phyloP scores from a whole-genome alignment of 2,329 filamentous ascomycete species.

The Fusarium abutilonis region DNA sequence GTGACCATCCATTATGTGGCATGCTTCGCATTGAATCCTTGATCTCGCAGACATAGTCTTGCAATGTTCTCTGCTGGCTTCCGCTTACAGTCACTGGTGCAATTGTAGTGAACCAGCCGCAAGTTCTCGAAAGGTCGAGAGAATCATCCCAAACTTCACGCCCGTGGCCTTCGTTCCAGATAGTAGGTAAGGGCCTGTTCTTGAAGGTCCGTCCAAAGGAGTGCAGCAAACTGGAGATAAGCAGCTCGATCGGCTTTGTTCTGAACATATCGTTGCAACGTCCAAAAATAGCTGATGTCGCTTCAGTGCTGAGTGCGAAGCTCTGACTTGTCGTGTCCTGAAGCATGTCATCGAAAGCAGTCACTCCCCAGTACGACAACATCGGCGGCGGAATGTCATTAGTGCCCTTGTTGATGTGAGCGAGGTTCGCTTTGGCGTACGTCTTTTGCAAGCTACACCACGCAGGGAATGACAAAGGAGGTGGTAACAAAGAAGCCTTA shows the following conservation, averaged over 20 bases:
- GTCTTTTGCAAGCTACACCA: conserved; percentile 5
- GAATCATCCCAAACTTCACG: conserved; percentile 48
- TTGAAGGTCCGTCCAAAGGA: conserved; percentile 50
- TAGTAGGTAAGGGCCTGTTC: conserved; percentile 46
- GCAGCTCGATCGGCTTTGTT: conserved; percentile 21
- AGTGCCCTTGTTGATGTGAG: no score
- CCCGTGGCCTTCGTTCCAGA: conserved; percentile 55
- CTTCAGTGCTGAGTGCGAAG: conserved; percentile 10
- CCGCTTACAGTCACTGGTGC: no score
- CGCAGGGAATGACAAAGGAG: not conserved
- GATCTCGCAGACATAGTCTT: not conserved
- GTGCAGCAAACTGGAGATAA: conserved; percentile 40
- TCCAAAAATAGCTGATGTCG: conserved; percentile 6
- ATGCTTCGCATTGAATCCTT: conserved; percentile 3
- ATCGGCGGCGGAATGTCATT: no score
- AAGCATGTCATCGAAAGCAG: no score
- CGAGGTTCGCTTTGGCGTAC: not conserved
- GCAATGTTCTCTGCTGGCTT: not conserved
- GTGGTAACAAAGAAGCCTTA: not conserved
- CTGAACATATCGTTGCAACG: conserved; percentile 9
- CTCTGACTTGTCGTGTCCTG: not conserved
- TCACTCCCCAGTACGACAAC: no score
- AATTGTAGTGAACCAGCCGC: conserved; percentile 60
- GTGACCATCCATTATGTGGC: not conserved
- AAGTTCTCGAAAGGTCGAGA: conserved; percentile 51